These are phyloP conservation scores for Hordeum vulgare DNA, from an alignment of 176 grass and related monocot genomes.

Conservation along the genomic window DNA sequence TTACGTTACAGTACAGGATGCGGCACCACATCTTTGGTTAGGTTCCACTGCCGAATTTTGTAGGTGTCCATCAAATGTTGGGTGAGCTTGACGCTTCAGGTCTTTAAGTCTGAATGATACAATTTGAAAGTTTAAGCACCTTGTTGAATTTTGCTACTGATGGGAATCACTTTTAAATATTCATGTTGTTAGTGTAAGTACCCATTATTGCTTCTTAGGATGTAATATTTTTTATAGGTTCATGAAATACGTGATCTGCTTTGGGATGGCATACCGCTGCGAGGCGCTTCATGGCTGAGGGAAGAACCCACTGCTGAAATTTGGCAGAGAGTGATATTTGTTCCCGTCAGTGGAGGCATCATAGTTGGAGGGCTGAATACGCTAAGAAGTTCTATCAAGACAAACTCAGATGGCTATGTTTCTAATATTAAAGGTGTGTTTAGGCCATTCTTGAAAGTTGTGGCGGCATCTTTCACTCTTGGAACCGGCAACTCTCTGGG, in stretches of 20 bases:
- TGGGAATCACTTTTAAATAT: background rate
- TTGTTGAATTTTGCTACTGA: conserved; percentile 2
- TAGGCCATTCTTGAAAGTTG: conserved; percentile 66
- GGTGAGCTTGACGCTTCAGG: background rate
- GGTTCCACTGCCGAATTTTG: background rate
- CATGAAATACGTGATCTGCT: conserved; percentile 81
- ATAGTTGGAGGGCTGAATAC: conserved; percentile 69
- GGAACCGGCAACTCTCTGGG: conserved; percentile 94
- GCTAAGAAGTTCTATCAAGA: conserved; percentile 42
- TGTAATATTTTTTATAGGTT: conserved; percentile 41
- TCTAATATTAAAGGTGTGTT: conserved; percentile 42
- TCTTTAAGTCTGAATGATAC: background rate
- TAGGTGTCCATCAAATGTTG: background rate
- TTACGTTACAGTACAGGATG: background rate
- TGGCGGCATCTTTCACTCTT: conserved; percentile 80
- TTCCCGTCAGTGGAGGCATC: conserved; percentile 63
- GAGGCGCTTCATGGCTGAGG: conserved; percentile 74
- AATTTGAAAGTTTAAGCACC: background rate
- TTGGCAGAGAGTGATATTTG: conserved; percentile 78
- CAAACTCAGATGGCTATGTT: conserved; percentile 16
- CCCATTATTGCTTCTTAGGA: conserved; percentile 5
- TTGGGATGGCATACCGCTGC: conserved; percentile 71
- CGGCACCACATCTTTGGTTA: background rate
- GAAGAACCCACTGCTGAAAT: conserved; percentile 61
- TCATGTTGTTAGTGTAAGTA: background rate